These are phyloP conservation scores for Fusarium verrucosum DNA, from an alignment of 2,329 filamentous ascomycete genomes.

Conservation along the genomic window DNA sequence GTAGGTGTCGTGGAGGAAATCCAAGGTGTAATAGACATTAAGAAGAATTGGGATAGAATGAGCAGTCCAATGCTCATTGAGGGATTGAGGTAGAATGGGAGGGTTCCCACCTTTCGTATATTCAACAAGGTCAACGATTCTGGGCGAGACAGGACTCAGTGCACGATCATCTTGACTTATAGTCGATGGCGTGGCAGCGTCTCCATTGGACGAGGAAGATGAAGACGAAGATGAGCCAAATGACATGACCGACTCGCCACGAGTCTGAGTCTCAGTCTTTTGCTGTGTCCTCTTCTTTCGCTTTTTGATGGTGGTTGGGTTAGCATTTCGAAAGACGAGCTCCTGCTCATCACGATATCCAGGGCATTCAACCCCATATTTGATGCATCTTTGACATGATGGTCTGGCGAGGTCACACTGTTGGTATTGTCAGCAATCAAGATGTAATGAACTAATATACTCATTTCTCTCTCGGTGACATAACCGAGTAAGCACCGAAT, in stretches of 20 bases:
- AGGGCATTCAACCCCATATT: slow-evolving; percentile 53
- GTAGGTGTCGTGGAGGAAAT: slow-evolving; percentile 49
- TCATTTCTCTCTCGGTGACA: slow-evolving; percentile 7
- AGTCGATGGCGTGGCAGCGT: slow-evolving; percentile 15
- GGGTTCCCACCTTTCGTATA: slow-evolving; percentile 4
- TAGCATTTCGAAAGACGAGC: slow-evolving; percentile 52
- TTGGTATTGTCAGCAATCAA: slow-evolving; percentile 12
- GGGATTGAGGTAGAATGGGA: slow-evolving; percentile 28
- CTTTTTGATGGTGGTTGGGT: slow-evolving; percentile 44
- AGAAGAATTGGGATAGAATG: slow-evolving; percentile 54
- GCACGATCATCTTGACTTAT: slow-evolving; percentile 17
- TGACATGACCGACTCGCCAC: slow-evolving; percentile 11
- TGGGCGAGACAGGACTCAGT: slow-evolving; percentile 6
- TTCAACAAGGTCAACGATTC: slow-evolving; percentile 16
- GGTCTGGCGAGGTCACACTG: slow-evolving; percentile 55
- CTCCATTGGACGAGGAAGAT: slow-evolving; percentile 12
- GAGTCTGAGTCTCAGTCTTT: slow-evolving; percentile 2
- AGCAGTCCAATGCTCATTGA: slow-evolving; percentile 52
- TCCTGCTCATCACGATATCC: slow-evolving; percentile 53
- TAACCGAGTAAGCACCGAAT: slow-evolving; percentile 6
- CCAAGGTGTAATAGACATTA: slow-evolving; percentile 50
- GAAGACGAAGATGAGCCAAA: slow-evolving; percentile 11
- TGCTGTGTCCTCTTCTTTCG: slow-evolving; percentile 44
- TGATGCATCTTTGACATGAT: slow-evolving; percentile 52
- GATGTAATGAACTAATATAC: background rate